These are phyloP conservation scores for Corynespora cassiicola DNA, from an alignment of 2,329 filamentous ascomycete genomes.

Conservation along the genomic window DNA sequence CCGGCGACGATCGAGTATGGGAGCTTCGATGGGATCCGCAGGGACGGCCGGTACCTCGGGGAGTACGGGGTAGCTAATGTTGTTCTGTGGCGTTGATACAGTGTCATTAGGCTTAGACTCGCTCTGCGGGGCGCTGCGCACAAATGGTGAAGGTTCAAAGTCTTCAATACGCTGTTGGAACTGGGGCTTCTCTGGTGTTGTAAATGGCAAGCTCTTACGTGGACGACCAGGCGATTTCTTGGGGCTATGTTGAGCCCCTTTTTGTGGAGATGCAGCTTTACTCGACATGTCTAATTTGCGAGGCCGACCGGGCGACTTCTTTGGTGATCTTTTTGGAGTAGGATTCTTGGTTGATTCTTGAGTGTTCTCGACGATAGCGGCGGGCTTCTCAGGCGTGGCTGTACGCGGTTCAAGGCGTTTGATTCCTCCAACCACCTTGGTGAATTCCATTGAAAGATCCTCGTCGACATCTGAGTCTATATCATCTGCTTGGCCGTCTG, in stretches of 20 bases:
- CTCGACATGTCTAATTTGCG: no score
- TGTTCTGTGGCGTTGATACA: slow-evolving; percentile 31
- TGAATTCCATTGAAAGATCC: slow-evolving; percentile 62
- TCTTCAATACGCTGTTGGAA: slow-evolving; percentile 35
- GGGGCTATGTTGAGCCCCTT: slow-evolving; percentile 24
- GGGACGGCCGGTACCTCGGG: no score
- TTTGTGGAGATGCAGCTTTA: slow-evolving; percentile 19
- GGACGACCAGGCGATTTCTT: slow-evolving; percentile 30
- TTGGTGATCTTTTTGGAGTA: slow-evolving; percentile 32
- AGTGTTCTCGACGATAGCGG: slow-evolving; percentile 10
- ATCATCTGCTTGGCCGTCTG: slow-evolving; percentile 11
- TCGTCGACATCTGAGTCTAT: slow-evolving; percentile 40
- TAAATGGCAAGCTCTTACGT: slow-evolving; percentile 31
- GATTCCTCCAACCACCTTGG: slow-evolving; percentile 56
- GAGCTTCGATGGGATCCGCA: slow-evolving; percentile 40
- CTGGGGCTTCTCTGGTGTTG: slow-evolving; percentile 34
- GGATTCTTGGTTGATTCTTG: slow-evolving; percentile 19
- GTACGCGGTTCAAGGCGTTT: slow-evolving; percentile 24
- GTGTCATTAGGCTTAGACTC: slow-evolving; percentile 20
- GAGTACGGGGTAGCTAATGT: no score
- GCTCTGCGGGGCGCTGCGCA: slow-evolving; percentile 30
- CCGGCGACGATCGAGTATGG: slow-evolving; percentile 41
- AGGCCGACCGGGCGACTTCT: slow-evolving; percentile 24
- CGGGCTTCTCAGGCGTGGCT: slow-evolving; percentile 26
- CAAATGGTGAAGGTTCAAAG: slow-evolving; percentile 43